A percentile compares a stretch with the other conserved stretches of the same genome.
Evolutionary conservation across 164 flowering plant genomes (phyloP).

Genomic region (Magnolia officinalis): DNA sequence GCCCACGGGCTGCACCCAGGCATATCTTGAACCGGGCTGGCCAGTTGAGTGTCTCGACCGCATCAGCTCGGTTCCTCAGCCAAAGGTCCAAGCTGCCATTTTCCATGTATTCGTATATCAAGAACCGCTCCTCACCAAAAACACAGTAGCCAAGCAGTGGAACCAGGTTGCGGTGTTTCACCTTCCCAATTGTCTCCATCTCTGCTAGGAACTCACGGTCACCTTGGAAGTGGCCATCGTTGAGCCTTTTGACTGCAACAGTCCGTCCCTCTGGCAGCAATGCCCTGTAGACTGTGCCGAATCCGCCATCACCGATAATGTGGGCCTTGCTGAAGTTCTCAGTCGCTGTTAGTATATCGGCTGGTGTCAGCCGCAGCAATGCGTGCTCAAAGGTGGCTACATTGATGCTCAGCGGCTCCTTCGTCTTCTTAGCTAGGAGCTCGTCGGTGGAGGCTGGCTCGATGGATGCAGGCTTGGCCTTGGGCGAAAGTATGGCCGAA

Average conservation of each 20-base stretch:
- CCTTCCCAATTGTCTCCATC: constrained; percentile 70
- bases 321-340: constrained; percentile 55
- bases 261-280: constrained; percentile 40
- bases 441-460: constrained; percentile 36
- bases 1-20: constrained; percentile 56
- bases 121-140: constrained; percentile 47
- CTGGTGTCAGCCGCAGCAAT: constrained; percentile 35
- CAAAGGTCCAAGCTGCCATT: constrained; percentile 72
- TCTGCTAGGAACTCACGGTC: constrained; percentile 65
- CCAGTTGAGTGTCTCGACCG: constrained; percentile 51
- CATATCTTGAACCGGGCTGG: constrained; percentile 55
- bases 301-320: constrained; percentile 68
- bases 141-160: constrained; percentile 59
- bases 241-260: constrained; percentile 57
- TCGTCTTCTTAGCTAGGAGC: constrained; percentile 38
- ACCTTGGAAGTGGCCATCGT: constrained; percentile 43
- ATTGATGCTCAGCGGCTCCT: constrained; percentile 60
- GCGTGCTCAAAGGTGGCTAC: constrained; percentile 59
- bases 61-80: constrained; percentile 56
- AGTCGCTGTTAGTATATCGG: constrained; percentile 57
- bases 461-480: constrained; percentile 22
- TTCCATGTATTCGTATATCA: constrained; percentile 64
- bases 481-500: constrained; percentile 14
- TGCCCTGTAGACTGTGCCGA: constrained; percentile 59
- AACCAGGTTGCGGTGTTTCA: constrained; percentile 55